Conservation (phyloP, 129 eudicot genomes). For the Rutidosis leptorrhynchoides region DNA sequence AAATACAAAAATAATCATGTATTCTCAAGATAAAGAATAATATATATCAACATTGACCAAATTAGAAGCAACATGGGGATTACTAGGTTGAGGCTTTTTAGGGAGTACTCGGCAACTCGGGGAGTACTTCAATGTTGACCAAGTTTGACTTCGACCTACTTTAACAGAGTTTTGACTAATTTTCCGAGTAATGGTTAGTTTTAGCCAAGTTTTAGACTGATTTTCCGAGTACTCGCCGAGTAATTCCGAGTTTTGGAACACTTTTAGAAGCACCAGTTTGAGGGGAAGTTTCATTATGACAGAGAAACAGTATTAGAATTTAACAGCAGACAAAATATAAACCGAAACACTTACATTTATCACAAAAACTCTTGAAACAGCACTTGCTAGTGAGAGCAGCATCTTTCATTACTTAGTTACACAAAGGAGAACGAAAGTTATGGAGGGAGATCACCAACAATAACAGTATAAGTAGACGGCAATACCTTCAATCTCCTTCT, state of each 20-base stretch:
- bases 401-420: conserved; percentile 92
- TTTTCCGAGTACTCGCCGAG: too few species aligned
- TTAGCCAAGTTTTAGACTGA: too few species aligned
- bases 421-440: conserved; percentile 87
- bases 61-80: too few species aligned
- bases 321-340: background rate
- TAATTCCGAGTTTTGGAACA: too few species aligned
- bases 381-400: conserved; percentile 98
- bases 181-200: too few species aligned
- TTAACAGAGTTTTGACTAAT: too few species aligned
- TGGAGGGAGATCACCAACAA: conserved; percentile 91
- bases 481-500: conserved; percentile 95
- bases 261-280: too few species aligned
- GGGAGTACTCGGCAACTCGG: too few species aligned
- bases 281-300: too few species aligned
- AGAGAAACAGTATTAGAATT: background rate
- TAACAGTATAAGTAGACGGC: conserved; percentile 78
- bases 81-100: too few species aligned
- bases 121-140: too few species aligned
- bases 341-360: conserved; percentile 61
- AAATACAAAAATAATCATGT: background rate
- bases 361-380: conserved; percentile 88
- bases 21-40: background rate
- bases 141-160: too few species aligned
- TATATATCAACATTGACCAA: background rate